Base-by-base conservation (phyloP, 495 filamentous ascomycete genomes). In the Lophiostoma macrostomum region DNA sequence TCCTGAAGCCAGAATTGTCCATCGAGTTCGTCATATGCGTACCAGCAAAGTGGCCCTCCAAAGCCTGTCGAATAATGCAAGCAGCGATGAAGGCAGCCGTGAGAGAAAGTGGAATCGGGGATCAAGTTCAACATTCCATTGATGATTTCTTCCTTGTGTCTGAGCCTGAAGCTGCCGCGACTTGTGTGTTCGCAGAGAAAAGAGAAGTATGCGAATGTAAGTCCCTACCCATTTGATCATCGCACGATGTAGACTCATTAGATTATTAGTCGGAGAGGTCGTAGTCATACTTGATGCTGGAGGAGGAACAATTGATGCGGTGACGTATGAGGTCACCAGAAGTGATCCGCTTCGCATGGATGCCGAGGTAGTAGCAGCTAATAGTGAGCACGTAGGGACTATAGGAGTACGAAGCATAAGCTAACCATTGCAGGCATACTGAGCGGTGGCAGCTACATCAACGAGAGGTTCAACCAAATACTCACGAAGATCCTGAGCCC, bases 291-390 rank as follows among this genome's bases (percentile, higher is more conserved):
- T 57, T 41, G 64, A 70, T 44, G 61, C 59, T 55, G 72, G 73
- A 19, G 71, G 72, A 13, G 72, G 73, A 8, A 74, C 72, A 5
- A 68, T 73, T 16, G 72, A 76, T 45, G 63, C 69, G 8, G 69
- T 67, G n/a, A 71, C 69, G 0, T 73, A 73, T 32, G 63, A 58
- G 4, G 57, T 74, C 11, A 46, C n/a, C 65, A 57, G 28, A 42
- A 63, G 19, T 31, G 37, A 29, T 11, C 50, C 50, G 6, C n/a
- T 31, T 37, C 5, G 50, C 11, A 13, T 53, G n/a, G 27, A 35
- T 12, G 27, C 41, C 3, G 50, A 54, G 37, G 50, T 45, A 54
- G 50, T 54, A 7, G 11, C 18, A 22, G 5, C 50, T 10, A 19
- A 46, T 16, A 43, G 50, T 54, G 37, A 35, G 50, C 32, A 35